These are phyloP conservation scores for Leptosphaerulina australis DNA, from an alignment of 2,329 filamentous ascomycete genomes.

Conservation along the genomic window DNA sequence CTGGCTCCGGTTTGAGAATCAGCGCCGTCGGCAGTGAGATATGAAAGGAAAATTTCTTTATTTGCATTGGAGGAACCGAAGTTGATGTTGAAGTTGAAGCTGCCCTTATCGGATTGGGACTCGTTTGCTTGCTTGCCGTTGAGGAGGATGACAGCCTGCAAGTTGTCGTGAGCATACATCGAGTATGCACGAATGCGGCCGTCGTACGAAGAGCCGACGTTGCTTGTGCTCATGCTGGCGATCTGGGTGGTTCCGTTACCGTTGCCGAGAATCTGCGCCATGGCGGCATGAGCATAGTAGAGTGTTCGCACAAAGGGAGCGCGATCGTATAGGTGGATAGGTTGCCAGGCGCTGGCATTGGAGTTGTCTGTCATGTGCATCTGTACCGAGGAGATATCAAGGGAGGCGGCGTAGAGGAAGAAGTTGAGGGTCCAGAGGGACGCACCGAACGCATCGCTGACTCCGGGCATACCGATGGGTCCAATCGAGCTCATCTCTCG, in stretches of 20 bases:
- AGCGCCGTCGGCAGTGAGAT: constrained; percentile 55
- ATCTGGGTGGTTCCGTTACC: constrained; percentile 56
- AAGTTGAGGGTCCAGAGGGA: constrained; percentile 61
- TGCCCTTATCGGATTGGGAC: constrained; percentile 47
- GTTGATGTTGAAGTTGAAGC: constrained; percentile 51
- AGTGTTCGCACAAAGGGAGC: constrained; percentile 55
- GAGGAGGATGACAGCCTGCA: constrained; percentile 55
- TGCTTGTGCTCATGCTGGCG: constrained; percentile 40
- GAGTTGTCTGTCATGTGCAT: constrained; percentile 63
- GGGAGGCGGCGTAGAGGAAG: constrained; percentile 56
- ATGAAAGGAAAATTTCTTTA: constrained; percentile 54
- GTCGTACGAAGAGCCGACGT: constrained; percentile 46
- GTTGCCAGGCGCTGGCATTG: constrained; percentile 58
- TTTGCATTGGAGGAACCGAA: constrained; percentile 50
- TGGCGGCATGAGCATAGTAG: constrained; percentile 60
- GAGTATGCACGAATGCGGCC: constrained; percentile 54
- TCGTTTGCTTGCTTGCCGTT: constrained; percentile 54
- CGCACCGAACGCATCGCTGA: constrained; percentile 58
- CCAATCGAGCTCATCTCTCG: constrained; percentile 60
- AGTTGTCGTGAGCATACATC: constrained; percentile 52
- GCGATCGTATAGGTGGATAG: constrained; percentile 49
- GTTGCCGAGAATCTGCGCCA: constrained; percentile 57
- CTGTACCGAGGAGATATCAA: constrained; percentile 56
- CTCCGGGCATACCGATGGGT: constrained; percentile 54
- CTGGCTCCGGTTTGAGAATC: constrained; percentile 52